Percentiles rank a stretch among this genome's conserved stretches.
Evolutionary conservation across 192 early-diverging fungal genomes (phyloP).

Genomic region (Umbelopsis sp.): DNA sequence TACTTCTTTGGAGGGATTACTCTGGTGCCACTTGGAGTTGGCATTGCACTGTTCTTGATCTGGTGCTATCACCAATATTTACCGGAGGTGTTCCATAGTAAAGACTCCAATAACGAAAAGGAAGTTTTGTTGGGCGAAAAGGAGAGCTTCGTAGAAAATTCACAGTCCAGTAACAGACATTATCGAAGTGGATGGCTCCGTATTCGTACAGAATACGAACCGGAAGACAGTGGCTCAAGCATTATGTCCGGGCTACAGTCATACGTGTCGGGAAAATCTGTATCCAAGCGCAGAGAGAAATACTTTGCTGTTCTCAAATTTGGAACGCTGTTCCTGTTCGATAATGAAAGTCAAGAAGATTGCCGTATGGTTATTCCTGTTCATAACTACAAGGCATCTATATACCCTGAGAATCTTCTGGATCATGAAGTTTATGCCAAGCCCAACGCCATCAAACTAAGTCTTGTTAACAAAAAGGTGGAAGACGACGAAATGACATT

Average conservation of each 20-base stretch:
- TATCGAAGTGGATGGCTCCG: conserved; percentile 14
- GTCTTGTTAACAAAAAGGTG: conserved; percentile 44
- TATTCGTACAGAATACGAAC: conserved; percentile 4
- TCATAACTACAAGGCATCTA: conserved; percentile 71
- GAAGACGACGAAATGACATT: conserved; percentile 58
- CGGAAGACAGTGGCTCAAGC: neutral
- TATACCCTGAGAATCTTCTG: conserved; percentile 73
- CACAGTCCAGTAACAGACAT: neutral
- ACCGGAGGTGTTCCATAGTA: neutral
- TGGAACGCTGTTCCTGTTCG: conserved; percentile 82
- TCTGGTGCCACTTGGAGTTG: neutral
- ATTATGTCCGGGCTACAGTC: conserved; percentile 17
- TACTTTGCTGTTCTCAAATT: conserved; percentile 75
- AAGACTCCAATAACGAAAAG: neutral
- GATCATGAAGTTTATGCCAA: conserved; percentile 70
- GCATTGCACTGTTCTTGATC: conserved; percentile 12
- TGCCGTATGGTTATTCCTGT: conserved; percentile 65
- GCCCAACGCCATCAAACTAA: conserved; percentile 65
- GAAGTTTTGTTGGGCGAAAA: neutral
- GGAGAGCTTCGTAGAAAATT: neutral
- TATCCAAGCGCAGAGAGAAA: conserved; percentile 5
- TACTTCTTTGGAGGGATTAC: conserved; percentile 8
- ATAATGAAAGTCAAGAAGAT: conserved; percentile 57
- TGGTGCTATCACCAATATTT: conserved; percentile 3
- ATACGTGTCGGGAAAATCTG: conserved; percentile 10